phyloP scores from a whole-genome alignment of 1,284 basidiomycete genomes.

The Phlebopus sp. region DNA sequence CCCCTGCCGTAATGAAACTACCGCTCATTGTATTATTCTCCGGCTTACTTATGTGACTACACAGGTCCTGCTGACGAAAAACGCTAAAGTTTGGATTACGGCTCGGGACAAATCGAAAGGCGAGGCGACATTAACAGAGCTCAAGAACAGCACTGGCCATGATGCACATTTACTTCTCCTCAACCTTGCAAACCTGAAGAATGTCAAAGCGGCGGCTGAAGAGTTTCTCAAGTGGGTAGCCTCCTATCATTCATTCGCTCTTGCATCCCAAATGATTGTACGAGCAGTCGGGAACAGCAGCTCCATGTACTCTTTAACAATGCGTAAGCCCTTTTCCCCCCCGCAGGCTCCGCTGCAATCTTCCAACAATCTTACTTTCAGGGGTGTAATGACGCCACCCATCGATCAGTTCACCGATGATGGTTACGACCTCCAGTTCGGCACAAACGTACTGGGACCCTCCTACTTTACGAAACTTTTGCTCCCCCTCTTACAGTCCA shows the following conservation, averaged over 20 bases:
- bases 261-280: neutral
- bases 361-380: slow-evolving; percentile 15
- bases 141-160: slow-evolving; percentile 44
- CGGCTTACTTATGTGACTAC: neutral
- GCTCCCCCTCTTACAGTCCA: slow-evolving; percentile 39
- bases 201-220: slow-evolving; percentile 49
- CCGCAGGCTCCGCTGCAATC: neutral
- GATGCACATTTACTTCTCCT: slow-evolving; percentile 55
- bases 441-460: slow-evolving; percentile 47
- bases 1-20: neutral
- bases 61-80: slow-evolving; percentile 47
- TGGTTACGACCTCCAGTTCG: slow-evolving; percentile 54
- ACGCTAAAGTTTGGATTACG: slow-evolving; percentile 67
- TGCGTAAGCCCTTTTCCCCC: slow-evolving; percentile 34
- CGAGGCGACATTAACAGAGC: slow-evolving; percentile 46
- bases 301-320: slow-evolving; percentile 57
- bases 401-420: slow-evolving; percentile 47
- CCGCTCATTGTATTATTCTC: neutral
- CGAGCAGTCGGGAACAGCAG: slow-evolving; percentile 41
- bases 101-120: slow-evolving; percentile 50
- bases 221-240: slow-evolving; percentile 42
- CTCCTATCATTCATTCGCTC: neutral
- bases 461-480: slow-evolving; percentile 45
- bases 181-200: slow-evolving; percentile 56
- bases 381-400: slow-evolving; percentile 49